Base-by-base conservation (phyloP, 768 basidiomycete species). In the Boletus vermiculosoides region DNA sequence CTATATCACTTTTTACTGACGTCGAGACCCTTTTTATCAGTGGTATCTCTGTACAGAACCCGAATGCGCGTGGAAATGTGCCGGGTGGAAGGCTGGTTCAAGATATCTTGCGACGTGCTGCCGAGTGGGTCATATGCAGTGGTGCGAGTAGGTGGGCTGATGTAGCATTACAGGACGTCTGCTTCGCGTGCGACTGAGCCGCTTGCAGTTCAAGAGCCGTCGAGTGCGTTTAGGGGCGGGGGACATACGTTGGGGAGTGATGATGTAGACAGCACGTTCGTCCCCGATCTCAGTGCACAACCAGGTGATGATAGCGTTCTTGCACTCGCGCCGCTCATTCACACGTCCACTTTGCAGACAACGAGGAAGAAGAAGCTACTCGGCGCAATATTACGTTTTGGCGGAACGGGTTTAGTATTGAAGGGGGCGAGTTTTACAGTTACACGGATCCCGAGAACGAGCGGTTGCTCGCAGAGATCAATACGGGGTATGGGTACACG, bases 241-340 rank as follows among this genome's bases (percentile, higher is more conserved):
- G 96, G 94, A 1, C 84, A 95, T 69, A 89, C 80, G 0, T 79
- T 99, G 23, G 96, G 96, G 8, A 87, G 90, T 25, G 96, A 98
- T 59, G 93, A 97, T n/a, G 80, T 89, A 1, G 86, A 87, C 8
- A 91, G 90, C 57, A 64, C 79, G 8, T 90, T 77, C 66, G 75
- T 97, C 23, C 88, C 92, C 15, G 94, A 94, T 72, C 86, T 91
- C 0, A 75, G 72, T 63, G 81, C 77, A 4, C 68, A 71, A 28
- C 63, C 45, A 54, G 67, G 71, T 71, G 18, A 56, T n/a, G 7
- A 18, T 37, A 4, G 23, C 20, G 16, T 22, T 0, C 4, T 33
- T 44, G 11, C 34, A 51, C 49, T 39, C 25, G 37, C 31, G 2
- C 22, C 2, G 7, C 33, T 36, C 20, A 36, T 50, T 57, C 56